A percentile compares a stretch with the other conserved stretches of the same genome.
Conservation (phyloP, 768 basidiomycete genomes). For the Dioszegia aurantiaca region DNA sequence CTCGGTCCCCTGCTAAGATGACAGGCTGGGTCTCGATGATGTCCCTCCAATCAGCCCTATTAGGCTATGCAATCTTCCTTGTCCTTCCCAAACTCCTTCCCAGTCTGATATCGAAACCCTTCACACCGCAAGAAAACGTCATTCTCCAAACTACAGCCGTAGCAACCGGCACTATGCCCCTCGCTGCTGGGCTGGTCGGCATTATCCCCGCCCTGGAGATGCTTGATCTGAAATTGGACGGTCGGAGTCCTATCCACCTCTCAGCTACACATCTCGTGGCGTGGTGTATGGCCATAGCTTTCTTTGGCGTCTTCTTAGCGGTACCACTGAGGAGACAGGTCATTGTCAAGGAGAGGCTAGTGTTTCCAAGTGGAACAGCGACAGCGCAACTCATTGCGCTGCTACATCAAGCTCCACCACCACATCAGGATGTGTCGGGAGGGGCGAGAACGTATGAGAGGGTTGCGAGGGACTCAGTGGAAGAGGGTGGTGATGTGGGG, state of each 20-base stretch:
- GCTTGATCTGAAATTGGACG: conserved; percentile 71
- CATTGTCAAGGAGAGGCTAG: conserved; percentile 90
- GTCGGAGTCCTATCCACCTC: conserved; percentile 69
- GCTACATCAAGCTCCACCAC: conserved; percentile 61
- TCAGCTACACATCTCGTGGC: conserved; percentile 69
- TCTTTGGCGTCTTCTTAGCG: conserved; percentile 98
- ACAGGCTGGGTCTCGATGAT: conserved; percentile 58
- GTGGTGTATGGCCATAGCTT: conserved; percentile 89
- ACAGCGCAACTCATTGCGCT: conserved; percentile 93
- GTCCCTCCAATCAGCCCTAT: conserved; percentile 89
- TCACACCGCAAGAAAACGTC: conserved; percentile 88
- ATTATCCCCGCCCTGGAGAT: conserved; percentile 85
- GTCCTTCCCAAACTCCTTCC: conserved; percentile 55
- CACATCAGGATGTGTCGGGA: conserved; percentile 30
- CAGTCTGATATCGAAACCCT: conserved; percentile 54
- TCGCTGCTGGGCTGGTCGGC: conserved; percentile 69
- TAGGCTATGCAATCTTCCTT: conserved; percentile 78
- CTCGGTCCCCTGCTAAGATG: conserved; percentile 60
- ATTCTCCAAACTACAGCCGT: conserved; percentile 94
- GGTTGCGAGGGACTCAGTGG: conserved; percentile 31
- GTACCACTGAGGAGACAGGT: conserved; percentile 93
- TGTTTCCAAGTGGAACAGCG: conserved; percentile 92
- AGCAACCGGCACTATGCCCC: conserved; percentile 69
- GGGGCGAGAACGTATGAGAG: conserved; percentile 23
- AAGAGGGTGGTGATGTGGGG: conserved; percentile 26